Conservation (phyloP, 768 basidiomycete species). For the Sporobolomyces pararoseus region DNA sequence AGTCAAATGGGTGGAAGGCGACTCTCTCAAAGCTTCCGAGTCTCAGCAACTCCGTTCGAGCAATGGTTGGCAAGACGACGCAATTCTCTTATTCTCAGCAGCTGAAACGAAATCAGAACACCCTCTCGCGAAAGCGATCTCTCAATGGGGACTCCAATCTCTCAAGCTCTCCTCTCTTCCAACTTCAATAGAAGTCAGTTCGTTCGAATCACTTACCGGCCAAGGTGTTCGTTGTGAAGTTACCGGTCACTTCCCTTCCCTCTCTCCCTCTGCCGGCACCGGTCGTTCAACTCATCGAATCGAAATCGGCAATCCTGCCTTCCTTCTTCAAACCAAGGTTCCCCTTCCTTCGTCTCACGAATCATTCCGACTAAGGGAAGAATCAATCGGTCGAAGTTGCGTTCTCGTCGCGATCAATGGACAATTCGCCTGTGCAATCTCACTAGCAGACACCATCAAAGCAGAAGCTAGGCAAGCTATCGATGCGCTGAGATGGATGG, state of each 20-base stretch:
- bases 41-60: conserved; percentile 4
- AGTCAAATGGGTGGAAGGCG: conserved; percentile 61
- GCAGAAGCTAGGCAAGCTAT: conserved; percentile 79
- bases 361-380: conserved; percentile 68
- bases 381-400: conserved; percentile 70
- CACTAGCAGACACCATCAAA: conserved; percentile 82
- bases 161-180: conserved; percentile 53
- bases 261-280: conserved; percentile 44
- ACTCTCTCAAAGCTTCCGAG: conserved; percentile 10
- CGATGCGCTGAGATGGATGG: conserved; percentile 74
- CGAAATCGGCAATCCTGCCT: conserved; percentile 71
- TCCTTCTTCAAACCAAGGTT: conserved; percentile 54
- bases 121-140: conserved; percentile 89
- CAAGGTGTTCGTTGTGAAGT: conserved; percentile 76
- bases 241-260: conserved; percentile 43
- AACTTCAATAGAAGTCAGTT: conserved; percentile 60
- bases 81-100: conserved; percentile 76
- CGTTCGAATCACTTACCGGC: conserved; percentile 85
- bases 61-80: conserved; percentile 43
- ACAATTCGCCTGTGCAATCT: conserved; percentile 70
- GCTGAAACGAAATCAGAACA: conserved; percentile 92
- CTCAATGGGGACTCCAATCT: conserved; percentile 69
- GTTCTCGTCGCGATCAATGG: conserved; percentile 74
- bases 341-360: conserved; percentile 60
- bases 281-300: conserved; percentile 51